A percentile compares a stretch with the other conserved stretches of the same genome.
phyloP scores from a whole-genome alignment of 148 eudicot genomes.

The Chenopodium formosanum region DNA sequence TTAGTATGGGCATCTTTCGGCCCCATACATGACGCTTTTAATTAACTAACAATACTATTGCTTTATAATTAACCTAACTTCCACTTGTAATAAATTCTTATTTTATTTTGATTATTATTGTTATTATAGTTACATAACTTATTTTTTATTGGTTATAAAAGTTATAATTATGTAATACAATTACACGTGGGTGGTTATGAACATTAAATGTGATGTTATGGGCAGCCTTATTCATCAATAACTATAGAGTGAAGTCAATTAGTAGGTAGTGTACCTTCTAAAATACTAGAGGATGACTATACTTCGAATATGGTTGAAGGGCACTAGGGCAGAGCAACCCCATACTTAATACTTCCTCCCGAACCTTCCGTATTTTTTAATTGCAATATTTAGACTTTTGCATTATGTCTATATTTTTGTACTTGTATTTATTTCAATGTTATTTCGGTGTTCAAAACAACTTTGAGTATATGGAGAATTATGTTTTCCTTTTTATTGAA shows the following conservation, averaged over 20 bases:
- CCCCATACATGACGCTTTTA: conserved; percentile 1
- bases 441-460: too few species aligned
- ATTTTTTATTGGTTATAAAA: neutral
- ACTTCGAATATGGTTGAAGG: too few species aligned
- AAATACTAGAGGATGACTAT: neutral
- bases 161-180: neutral
- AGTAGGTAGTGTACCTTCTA: neutral
- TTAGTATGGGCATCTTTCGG: neutral
- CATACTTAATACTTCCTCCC: too few species aligned
- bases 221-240: neutral
- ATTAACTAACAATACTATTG: neutral
- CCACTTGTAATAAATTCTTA: neutral
- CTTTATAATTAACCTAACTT: neutral
- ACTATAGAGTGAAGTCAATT: neutral
- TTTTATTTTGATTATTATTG: neutral
- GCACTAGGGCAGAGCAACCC: too few species aligned
- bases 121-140: neutral
- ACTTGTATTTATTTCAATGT: too few species aligned
- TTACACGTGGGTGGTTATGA: neutral
- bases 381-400: too few species aligned
- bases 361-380: too few species aligned
- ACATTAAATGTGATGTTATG: neutral
- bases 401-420: too few species aligned
- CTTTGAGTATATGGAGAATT: too few species aligned
- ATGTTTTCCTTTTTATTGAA: too few species aligned